A percentile compares a stretch with the other conserved stretches of the same genome.
phyloP scores from a whole-genome alignment of 163 green algal species.

The Smithsoniella earleae region DNA sequence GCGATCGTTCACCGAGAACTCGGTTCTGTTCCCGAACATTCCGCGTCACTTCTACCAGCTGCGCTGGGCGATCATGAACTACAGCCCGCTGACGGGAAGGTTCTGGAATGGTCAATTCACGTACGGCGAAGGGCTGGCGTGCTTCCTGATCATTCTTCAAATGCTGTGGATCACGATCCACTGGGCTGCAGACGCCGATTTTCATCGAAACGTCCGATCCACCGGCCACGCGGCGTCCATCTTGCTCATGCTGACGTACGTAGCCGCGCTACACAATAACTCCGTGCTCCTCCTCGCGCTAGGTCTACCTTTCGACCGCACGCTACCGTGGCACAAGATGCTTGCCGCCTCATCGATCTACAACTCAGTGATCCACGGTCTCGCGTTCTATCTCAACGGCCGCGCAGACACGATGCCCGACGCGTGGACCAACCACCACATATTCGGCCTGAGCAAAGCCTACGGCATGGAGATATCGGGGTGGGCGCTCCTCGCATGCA shows the following conservation, averaged over 20 bases:
- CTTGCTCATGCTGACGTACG: slow-evolving; percentile 14
- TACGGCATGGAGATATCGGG: slow-evolving; percentile 12
- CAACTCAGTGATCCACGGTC: neutral
- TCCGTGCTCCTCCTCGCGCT: neutral
- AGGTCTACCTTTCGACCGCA: slow-evolving; percentile 1
- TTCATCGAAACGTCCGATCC: neutral
- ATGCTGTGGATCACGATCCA: neutral
- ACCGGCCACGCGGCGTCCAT: neutral
- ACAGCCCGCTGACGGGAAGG: neutral
- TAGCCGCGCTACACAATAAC: neutral
- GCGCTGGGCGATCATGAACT: neutral
- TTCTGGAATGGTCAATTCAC: slow-evolving; percentile 10
- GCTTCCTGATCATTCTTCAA: neutral
- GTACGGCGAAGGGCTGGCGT: neutral
- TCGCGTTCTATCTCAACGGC: slow-evolving; percentile 8
- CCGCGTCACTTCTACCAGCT: slow-evolving; percentile 2
- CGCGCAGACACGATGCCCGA: slow-evolving; percentile 2
- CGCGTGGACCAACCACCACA: neutral
- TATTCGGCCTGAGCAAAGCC: neutral
- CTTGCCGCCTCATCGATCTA: neutral
- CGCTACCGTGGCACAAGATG: slow-evolving; percentile 15
- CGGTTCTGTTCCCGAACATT: neutral
- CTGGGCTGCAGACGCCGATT: neutral
- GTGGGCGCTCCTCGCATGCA: neutral
- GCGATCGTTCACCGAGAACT: neutral